These are phyloP conservation scores for Shiraia bambusicola DNA, from an alignment of 2,329 filamentous ascomycete genomes.

Conservation along the genomic window DNA sequence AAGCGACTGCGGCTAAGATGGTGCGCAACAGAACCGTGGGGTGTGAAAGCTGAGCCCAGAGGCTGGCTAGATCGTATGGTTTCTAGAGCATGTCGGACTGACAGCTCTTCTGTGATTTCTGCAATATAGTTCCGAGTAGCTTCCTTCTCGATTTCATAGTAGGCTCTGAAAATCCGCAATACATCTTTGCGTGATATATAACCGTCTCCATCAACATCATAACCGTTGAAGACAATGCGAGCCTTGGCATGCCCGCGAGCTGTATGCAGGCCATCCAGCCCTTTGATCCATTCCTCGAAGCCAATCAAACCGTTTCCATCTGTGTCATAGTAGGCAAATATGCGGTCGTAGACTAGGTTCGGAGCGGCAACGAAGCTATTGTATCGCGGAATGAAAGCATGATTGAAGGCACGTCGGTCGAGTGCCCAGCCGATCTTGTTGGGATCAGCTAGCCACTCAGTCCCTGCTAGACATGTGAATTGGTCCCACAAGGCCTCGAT, in stretches of 20 bases:
- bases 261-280: conserved; percentile 65
- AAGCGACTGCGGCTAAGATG: conserved; percentile 15
- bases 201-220: conserved; percentile 87
- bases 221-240: conserved; percentile 74
- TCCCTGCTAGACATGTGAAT: conserved; percentile 90
- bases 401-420: conserved; percentile 89
- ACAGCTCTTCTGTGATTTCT: conserved; percentile 72
- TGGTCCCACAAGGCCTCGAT: conserved; percentile 95
- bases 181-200: conserved; percentile 85
- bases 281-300: conserved; percentile 87
- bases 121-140: conserved; percentile 81
- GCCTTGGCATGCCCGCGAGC: conserved; percentile 51
- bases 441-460: conserved; percentile 79
- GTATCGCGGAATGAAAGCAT: conserved; percentile 83
- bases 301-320: conserved; percentile 87
- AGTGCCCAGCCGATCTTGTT: conserved; percentile 78
- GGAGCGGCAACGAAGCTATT: conserved; percentile 75
- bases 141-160: conserved; percentile 87
- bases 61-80: conserved; percentile 49
- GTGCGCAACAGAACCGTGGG: conserved; percentile 36
- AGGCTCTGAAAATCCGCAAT: conserved; percentile 85
- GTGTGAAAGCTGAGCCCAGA: conserved; percentile 48
- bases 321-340: conserved; percentile 95
- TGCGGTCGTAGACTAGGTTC: conserved; percentile 91
- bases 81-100: conserved; percentile 55